Evolutionary conservation across 208 protist species (phyloP).

Genomic region (Phytomonas francai): DNA sequence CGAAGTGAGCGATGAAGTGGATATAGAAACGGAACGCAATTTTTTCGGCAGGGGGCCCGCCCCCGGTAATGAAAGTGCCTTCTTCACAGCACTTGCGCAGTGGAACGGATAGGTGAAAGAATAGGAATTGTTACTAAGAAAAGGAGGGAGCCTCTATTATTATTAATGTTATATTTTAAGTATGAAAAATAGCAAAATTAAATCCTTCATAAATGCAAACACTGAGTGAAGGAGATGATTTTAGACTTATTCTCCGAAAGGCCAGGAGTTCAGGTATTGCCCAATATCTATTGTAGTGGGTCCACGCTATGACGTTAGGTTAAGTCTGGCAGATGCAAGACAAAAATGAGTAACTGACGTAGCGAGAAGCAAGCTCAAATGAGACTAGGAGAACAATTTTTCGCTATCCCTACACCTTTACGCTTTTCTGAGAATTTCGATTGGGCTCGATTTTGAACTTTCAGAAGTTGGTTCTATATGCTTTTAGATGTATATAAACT

Average conservation of each 20-base stretch:
- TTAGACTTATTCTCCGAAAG: background rate
- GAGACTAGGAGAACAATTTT: background rate
- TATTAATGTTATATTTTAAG: slow-evolving; percentile 4
- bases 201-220: background rate
- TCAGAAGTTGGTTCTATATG: background rate
- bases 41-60: slow-evolving; percentile 80
- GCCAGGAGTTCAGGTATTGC: background rate
- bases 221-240: background rate
- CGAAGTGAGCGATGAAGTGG: slow-evolving; percentile 85
- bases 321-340: background rate
- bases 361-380: background rate
- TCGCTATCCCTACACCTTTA: background rate
- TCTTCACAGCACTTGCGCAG: slow-evolving; percentile 63
- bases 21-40: slow-evolving; percentile 68
- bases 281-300: background rate
- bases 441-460: background rate
- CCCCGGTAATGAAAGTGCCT: slow-evolving; percentile 72
- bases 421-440: background rate
- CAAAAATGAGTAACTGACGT: background rate
- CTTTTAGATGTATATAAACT: background rate
- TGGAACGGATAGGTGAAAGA: slow-evolving; percentile 6
- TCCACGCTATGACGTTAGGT: background rate
- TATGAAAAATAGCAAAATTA: slow-evolving; percentile 7
- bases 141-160: background rate
- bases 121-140: background rate